phyloP scores from a whole-genome alignment of 2,329 filamentous ascomycete species.

The Fusarium mexicanum region DNA sequence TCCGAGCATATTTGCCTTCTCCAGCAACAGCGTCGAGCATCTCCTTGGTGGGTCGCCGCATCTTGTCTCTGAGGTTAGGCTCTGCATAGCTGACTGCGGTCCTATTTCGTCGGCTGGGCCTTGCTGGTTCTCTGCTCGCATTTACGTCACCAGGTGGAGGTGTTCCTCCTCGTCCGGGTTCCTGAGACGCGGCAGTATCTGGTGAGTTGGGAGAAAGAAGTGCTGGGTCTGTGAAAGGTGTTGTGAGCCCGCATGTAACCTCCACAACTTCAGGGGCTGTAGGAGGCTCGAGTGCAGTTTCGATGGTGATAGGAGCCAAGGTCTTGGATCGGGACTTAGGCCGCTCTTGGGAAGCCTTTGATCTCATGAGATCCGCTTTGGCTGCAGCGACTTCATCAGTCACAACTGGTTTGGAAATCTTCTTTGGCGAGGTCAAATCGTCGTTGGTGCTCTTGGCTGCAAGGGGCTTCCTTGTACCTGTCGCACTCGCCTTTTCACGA shows the following conservation, averaged over 20 bases:
- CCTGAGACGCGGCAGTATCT: slow-evolving; percentile 51
- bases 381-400: slow-evolving; percentile 51
- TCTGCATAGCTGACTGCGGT: slow-evolving; percentile 82
- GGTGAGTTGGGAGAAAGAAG: slow-evolving; percentile 61
- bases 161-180: slow-evolving; percentile 59
- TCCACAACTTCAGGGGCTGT: slow-evolving; percentile 23
- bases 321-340: slow-evolving; percentile 44
- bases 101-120: slow-evolving; percentile 74
- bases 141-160: slow-evolving; percentile 69
- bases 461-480: slow-evolving; percentile 58
- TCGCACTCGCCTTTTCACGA: slow-evolving; percentile 46
- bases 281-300: slow-evolving; percentile 25
- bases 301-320: slow-evolving; percentile 31
- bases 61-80: slow-evolving; percentile 83
- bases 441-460: slow-evolving; percentile 69
- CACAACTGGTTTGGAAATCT: slow-evolving; percentile 50
- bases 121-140: slow-evolving; percentile 64
- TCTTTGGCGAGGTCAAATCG: slow-evolving; percentile 67
- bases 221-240: slow-evolving; percentile 51
- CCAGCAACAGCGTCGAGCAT: slow-evolving; percentile 77
- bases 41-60: slow-evolving; percentile 82
- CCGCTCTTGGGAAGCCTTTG: slow-evolving; percentile 42
- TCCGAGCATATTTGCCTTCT: slow-evolving; percentile 64
- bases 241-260: slow-evolving; percentile 35
- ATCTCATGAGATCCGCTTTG: slow-evolving; percentile 50